Percentiles rank a stretch among this genome's conserved stretches.
Evolutionary conservation across 2,329 filamentous ascomycete species (phyloP).

Genomic region (Dothidotthia symphoricarpi): DNA sequence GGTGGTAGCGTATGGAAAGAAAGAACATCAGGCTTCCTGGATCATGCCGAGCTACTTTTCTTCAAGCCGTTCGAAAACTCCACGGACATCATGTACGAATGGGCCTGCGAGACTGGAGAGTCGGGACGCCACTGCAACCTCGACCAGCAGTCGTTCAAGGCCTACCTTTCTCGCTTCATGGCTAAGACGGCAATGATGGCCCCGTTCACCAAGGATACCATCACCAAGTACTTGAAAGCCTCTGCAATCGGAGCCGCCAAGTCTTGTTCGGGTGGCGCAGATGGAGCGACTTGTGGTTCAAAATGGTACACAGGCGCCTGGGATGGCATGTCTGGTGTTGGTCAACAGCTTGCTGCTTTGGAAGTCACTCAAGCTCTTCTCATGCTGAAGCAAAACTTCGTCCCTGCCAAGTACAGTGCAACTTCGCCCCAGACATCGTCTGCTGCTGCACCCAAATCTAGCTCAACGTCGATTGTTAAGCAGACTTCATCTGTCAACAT

Average conservation of each 20-base stretch:
- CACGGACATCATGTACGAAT: constrained; percentile 62
- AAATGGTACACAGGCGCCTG: constrained; percentile 48
- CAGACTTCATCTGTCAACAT: no score
- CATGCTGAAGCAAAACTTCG: constrained; percentile 30
- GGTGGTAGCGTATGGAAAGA: constrained; percentile 54
- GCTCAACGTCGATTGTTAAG: no score
- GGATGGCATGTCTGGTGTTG: constrained; percentile 45
- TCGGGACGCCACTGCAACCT: constrained; percentile 58
- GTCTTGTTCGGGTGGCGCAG: constrained; percentile 44
- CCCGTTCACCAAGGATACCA: constrained; percentile 42
- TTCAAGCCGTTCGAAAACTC: constrained; percentile 56
- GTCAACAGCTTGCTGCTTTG: constrained; percentile 47
- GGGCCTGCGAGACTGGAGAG: constrained; percentile 59
- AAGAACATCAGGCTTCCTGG: constrained; percentile 61
- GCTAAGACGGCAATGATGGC: constrained; percentile 46
- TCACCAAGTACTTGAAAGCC: constrained; percentile 41
- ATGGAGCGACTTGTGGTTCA: constrained; percentile 45
- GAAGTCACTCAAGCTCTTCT: constrained; percentile 48
- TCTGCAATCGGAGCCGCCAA: constrained; percentile 46
- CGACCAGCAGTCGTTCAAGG: constrained; percentile 75
- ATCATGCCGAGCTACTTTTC: constrained; percentile 43
- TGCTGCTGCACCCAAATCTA: constrained; percentile 10
- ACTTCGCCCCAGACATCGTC: constrained; percentile 17
- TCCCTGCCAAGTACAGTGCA: constrained; percentile 29
- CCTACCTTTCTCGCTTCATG: constrained; percentile 67